Base-by-base conservation (phyloP, 768 basidiomycete species). In the Guyanaporus albipodus region DNA sequence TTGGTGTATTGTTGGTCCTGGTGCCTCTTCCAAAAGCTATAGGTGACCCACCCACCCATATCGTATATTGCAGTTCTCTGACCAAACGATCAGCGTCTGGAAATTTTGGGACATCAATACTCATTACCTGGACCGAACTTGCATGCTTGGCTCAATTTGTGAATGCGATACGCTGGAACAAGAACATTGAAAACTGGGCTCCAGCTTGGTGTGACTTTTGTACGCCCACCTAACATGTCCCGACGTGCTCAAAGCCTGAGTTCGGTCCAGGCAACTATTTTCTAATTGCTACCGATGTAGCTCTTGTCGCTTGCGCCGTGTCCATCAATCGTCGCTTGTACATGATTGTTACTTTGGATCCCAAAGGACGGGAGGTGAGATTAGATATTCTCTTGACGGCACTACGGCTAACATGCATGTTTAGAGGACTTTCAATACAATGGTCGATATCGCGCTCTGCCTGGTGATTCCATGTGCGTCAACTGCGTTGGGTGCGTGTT, bases 191-290 rank as follows among this genome's bases (percentile, higher is more conserved):
- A 2, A 60, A 72, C 50, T 46, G 49, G 21, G 49, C 63, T 0
- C 76, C 75, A 0, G 64, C 69, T 8, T 82, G 76, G 74, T 80
- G 80, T 56, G 79, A 82, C 57, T 76, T 82, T 37, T 68, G 80
- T 80, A 42, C 48, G 76, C 59, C 9, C 15, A 18, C 8, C 6
- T 29, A 14, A 18, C 18, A 18, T 35, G 15, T 3, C 11, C 37
- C 2, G 10, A 12, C 0, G 8, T 1, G 23, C 27, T 4, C n/a
- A 10, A 22, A 14, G 2, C 24, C 42, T 58, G 8, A 57, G 10
- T 4, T 39, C 11, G 32, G 31, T 38, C 24, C 36, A 59, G 57
- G 48, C 10, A 38, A 39, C n/a, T 71, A 70, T 40, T 50, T 78
- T 34, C 50, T 60, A 8, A 50, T 70, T 32, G 70, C 57, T 7